Evolutionary conservation across 208 protist genomes (phyloP).

Genomic region (Endotrypanum monterogeii): DNA sequence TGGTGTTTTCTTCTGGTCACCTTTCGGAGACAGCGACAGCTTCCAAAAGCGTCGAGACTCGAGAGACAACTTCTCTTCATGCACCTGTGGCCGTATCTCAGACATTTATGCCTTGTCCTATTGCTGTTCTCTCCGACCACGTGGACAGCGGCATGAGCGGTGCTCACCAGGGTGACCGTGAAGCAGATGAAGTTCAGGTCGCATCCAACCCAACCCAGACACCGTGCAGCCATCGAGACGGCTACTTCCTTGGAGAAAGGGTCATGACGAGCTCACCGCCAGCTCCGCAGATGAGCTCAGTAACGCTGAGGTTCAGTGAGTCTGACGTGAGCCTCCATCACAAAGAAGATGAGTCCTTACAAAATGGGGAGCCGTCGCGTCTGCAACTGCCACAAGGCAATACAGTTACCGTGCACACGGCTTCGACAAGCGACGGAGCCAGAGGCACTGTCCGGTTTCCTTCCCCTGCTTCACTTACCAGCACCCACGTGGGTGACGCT

Average conservation of each 20-base stretch:
- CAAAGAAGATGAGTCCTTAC: no score
- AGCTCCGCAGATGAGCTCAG: neutral
- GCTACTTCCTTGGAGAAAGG: neutral
- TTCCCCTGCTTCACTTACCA: neutral
- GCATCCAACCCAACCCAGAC: slow-evolving; percentile 7
- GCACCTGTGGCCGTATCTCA: neutral
- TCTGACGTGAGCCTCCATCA: neutral
- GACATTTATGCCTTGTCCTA: neutral
- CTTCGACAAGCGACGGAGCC: neutral
- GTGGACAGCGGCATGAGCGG: neutral
- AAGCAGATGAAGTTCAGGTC: neutral
- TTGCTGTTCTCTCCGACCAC: neutral
- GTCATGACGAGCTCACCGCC: neutral
- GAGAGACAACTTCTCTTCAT: neutral
- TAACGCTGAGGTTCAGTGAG: no score
- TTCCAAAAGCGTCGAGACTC: neutral
- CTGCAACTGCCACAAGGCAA: neutral
- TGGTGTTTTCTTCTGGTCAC: neutral
- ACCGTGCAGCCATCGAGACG: neutral
- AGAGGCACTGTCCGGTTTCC: no score
- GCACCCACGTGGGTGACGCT: neutral
- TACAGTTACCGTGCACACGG: neutral
- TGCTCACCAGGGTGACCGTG: neutral
- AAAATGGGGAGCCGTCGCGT: neutral
- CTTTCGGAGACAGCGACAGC: neutral